phyloP scores from a whole-genome alignment of 1,284 basidiomycete species.

The Pseudozyma flocculosa region DNA sequence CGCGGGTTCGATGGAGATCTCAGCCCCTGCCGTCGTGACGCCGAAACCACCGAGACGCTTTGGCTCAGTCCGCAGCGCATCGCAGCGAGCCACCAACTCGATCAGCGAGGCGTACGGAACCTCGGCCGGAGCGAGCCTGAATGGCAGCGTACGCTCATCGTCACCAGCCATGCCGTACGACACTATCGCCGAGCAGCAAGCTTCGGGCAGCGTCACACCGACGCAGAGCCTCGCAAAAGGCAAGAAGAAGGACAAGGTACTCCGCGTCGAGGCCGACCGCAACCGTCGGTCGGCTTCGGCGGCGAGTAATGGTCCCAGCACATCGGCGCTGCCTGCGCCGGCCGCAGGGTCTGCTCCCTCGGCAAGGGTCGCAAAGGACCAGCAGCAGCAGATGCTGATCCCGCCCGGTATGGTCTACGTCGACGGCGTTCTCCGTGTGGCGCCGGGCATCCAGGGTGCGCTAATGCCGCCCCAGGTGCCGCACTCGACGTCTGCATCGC shows the following conservation, averaged over 20 bases:
- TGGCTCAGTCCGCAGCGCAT: slow-evolving; percentile 17
- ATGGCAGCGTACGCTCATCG: not conserved
- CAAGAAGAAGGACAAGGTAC: slow-evolving; percentile 26
- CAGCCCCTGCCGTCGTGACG: too few relatives aligned
- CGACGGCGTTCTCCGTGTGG: slow-evolving; percentile 22
- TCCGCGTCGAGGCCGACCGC: slow-evolving; percentile 16
- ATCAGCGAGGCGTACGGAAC: slow-evolving; percentile 25
- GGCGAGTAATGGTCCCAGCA: slow-evolving; percentile 14
- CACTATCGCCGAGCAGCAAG: too few relatives aligned
- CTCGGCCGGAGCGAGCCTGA: slow-evolving; percentile 6
- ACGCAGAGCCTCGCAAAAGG: not conserved
- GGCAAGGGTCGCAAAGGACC: not conserved
- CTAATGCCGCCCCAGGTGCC: slow-evolving; percentile 12
- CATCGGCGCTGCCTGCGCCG: slow-evolving; percentile 1
- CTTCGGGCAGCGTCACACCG: not conserved
- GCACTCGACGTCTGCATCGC: slow-evolving; percentile 11
- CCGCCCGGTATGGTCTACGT: slow-evolving; percentile 20
- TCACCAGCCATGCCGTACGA: not conserved
- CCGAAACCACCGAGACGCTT: slow-evolving; percentile 12
- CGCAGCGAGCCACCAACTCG: slow-evolving; percentile 26
- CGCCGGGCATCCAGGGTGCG: slow-evolving; percentile 30
- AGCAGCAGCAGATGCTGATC: not conserved
- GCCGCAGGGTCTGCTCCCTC: slow-evolving; percentile 7
- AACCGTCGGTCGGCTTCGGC: slow-evolving; percentile 20
- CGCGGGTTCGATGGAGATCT: too few relatives aligned